Evolutionary conservation across 768 basidiomycete species (phyloP), one percentile per base, ranked within the genome.

Genomic region (Tricholoma hemisulphureum): DNA sequence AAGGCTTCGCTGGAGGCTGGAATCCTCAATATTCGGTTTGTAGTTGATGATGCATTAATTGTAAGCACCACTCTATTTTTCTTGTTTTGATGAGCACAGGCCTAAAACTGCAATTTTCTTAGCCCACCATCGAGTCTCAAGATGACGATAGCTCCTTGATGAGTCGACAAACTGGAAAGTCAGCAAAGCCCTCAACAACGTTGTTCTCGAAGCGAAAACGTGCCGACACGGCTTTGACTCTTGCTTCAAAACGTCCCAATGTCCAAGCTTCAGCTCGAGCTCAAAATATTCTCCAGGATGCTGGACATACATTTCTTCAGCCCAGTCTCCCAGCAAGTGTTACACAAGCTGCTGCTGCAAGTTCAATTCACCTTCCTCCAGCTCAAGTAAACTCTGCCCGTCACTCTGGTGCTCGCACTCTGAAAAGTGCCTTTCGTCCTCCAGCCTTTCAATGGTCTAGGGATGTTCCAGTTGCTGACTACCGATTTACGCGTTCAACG

Each of bases 1-100:
- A 43, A 43, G 41, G 41, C 41, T 43, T 43, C 41, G 9, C 41
- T 43, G 11, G 41, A 43, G 41, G 41, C 41, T 43, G 41, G 41
- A 43, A 43, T 43, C 41, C 41, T 43, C n/a, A n/a, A n/a, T n/a
- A n/a, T n/a, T n/a, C n/a, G n/a, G n/a, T n/a, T n/a, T 43, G 41
- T 43, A 43, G 41, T 43, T 43, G 41, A 43, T 43, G 41, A 43
- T 43, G 41, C 41, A 43, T 43, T 43, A 43, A 43, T 43, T 43
- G 41, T 43, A 13, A 21, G 41, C 41, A 43, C 41, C 41, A 21
- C 41, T 21, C 21, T 43, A 43, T 43, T 43, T 43, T 43, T 43
- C 41, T 43, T 20, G 20, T 43, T n/a, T 43, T 43, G 35, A 37
- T 37, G 35, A 5, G 35, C 35, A 37, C 5, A 5, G 35, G 35